Base-by-base conservation (phyloP, 75 land plant genomes). In the Chamaecyparis obtusa region DNA sequence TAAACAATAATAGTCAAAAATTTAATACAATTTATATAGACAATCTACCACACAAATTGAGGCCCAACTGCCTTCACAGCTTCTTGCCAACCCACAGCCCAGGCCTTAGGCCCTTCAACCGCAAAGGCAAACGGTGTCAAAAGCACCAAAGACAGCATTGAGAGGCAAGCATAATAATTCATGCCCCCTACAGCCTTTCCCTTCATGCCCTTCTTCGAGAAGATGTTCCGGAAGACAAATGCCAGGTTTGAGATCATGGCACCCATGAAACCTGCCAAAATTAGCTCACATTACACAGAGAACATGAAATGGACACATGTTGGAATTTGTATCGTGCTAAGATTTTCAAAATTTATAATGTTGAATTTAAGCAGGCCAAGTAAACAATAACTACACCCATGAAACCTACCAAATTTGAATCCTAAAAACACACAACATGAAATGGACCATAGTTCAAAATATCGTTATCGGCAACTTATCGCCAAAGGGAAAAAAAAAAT, bases 151-250 rank as follows among this genome's bases (percentile, higher is more conserved):
- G 98, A 96, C 84, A 95, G 64, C 81, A 95, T 92, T 43, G 98
- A 94, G 37, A 96, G 88, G 88, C 97, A 94, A 36, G 97, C 97
- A 84, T 95, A 95, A 89, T 96, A 96, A 82, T 96, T 96, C 93
- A 96, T 94, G 56, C 98, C 98, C 21, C 95, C 94, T 35, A 96
- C 98, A 51, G 93, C 89, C 87, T 95, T 95, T 35, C 64, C 80
- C 88, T 93, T 93, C 97, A 96, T 95, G 19, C 97, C 97, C 86
- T 86, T 96, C 93, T 96, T 96, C 11, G 97, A 95, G 87, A 95
- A 95, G 76, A 95, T 95, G 90, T 95, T 95, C n/a, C 97, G 89
- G 39, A 95, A 95, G 27, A 95, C 97, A 86, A 95, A 95, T 44
- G 97, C 97, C 57, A 95, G 21, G 85, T 95, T 95, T 82, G 97